Percentiles rank a stretch among this genome's conserved stretches.
phyloP scores from a whole-genome alignment of 768 basidiomycete genomes.

The Cyclocybe aegerita region DNA sequence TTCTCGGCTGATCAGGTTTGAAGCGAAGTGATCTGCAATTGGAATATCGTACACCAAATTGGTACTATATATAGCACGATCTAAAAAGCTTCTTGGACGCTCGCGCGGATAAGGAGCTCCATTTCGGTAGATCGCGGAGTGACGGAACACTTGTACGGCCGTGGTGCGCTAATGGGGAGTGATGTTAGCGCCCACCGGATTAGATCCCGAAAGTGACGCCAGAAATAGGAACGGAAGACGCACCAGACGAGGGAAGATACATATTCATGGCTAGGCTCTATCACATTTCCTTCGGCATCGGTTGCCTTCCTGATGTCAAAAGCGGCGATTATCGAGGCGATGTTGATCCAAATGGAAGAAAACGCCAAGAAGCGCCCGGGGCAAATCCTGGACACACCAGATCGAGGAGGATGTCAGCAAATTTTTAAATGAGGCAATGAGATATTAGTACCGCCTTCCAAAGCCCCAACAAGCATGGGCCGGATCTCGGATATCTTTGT shows the following conservation, averaged over 20 bases:
- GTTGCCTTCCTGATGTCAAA: conserved; percentile 17
- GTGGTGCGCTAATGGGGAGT: conserved; percentile 3
- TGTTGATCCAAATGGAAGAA: conserved; percentile 19
- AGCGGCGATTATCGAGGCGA: conserved; percentile 19
- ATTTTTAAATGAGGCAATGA: not conserved
- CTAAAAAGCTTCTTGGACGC: not conserved
- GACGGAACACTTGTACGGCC: conserved; percentile 16
- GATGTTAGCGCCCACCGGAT: not conserved
- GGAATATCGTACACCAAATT: too few relatives aligned
- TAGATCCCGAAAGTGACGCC: not conserved
- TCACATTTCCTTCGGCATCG: conserved; percentile 4
- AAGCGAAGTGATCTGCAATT: too few relatives aligned
- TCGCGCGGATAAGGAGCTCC: conserved; percentile 11
- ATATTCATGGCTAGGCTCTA: conserved; percentile 2
- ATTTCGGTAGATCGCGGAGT: conserved; percentile 11
- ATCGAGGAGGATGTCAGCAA: not conserved
- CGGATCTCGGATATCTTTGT: conserved; percentile 22
- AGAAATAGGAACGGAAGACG: not conserved
- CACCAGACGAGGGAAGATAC: conserved; percentile 15
- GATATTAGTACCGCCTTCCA: conserved; percentile 18
- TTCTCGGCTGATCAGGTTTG: too few relatives aligned
- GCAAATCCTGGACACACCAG: conserved; percentile 11
- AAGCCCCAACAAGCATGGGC: conserved; percentile 29
- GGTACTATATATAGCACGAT: too few relatives aligned
- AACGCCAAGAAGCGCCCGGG: conserved; percentile 22